phyloP scores from a whole-genome alignment of 2,329 filamentous ascomycete genomes.

The Exophiala oligosperma region DNA sequence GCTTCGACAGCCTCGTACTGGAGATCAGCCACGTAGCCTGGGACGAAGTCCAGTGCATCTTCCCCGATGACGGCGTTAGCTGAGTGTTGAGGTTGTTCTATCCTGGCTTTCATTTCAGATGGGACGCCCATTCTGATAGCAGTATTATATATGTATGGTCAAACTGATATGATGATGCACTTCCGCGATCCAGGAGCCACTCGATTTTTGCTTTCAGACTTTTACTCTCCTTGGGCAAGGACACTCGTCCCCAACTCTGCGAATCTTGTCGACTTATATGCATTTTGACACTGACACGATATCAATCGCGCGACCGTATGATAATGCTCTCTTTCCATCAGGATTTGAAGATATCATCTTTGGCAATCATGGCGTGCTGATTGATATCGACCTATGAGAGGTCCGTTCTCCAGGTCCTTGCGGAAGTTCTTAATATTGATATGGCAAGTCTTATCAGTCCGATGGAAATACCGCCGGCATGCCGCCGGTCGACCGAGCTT shows the following conservation, averaged over 20 bases:
- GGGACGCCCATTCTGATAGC: not conserved
- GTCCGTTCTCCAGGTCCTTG: constrained; percentile 1
- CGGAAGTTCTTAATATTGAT: not conserved
- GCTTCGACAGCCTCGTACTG: constrained; percentile 6
- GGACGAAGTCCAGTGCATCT: not conserved
- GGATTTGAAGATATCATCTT: constrained; percentile 19
- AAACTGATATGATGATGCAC: not conserved
- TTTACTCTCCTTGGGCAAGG: too few species aligned
- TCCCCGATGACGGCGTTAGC: not conserved
- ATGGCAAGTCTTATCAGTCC: constrained; percentile 10
- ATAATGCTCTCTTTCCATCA: not conserved
- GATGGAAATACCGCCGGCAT: constrained; percentile 9
- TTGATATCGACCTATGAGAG: constrained; percentile 1
- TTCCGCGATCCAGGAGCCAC: not conserved
- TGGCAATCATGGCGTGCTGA: constrained; percentile 16
- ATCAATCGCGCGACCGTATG: not conserved
- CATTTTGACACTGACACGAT: not conserved
- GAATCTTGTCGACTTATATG: not conserved
- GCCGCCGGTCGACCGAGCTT: constrained; percentile 20
- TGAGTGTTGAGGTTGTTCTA: not conserved
- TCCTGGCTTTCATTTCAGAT: not conserved
- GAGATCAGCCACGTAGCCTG: constrained; percentile 8
- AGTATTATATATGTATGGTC: not conserved
- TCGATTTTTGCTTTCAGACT: not conserved
- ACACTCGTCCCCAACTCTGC: too few species aligned